These are phyloP conservation scores for Yarrowia keelungensis DNA, from an alignment of 805 yeast genomes.

Conservation along the genomic window DNA sequence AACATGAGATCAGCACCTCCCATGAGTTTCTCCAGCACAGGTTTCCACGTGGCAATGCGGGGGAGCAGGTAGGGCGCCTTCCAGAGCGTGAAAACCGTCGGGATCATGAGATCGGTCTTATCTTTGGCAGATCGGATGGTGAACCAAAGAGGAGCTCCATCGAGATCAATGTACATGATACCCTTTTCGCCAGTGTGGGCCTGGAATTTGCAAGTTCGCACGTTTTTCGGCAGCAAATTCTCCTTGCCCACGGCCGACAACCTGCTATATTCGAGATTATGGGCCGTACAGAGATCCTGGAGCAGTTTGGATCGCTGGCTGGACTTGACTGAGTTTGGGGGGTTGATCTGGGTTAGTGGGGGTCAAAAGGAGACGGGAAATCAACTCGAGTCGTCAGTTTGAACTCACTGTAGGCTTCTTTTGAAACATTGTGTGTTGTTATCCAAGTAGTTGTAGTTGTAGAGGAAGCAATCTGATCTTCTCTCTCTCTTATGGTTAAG, in stretches of 20 bases:
- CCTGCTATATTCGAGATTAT: slow-evolving; percentile 48
- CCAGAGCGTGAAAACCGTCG: slow-evolving; percentile 78
- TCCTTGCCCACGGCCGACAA: slow-evolving; percentile 43
- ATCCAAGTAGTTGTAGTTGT: not conserved
- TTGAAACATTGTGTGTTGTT: not conserved
- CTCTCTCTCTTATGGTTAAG: not conserved
- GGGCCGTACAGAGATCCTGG: slow-evolving; percentile 53
- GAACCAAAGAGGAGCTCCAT: slow-evolving; percentile 77
- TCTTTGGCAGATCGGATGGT: slow-evolving; percentile 50
- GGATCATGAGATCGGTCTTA: slow-evolving; percentile 62
- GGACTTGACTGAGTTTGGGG: slow-evolving; percentile 78
- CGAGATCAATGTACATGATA: slow-evolving; percentile 66
- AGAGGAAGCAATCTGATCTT: not conserved
- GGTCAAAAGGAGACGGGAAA: too few relatives aligned
- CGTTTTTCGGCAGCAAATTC: slow-evolving; percentile 54
- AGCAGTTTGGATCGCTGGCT: slow-evolving; percentile 72
- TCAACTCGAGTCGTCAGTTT: too few relatives aligned
- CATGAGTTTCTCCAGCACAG: slow-evolving; percentile 71
- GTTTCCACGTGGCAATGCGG: slow-evolving; percentile 69
- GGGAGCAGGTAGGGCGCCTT: slow-evolving; percentile 71
- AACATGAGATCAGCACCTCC: slow-evolving; percentile 72
- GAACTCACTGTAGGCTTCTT: slow-evolving; percentile 56
- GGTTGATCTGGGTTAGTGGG: slow-evolving; percentile 56
- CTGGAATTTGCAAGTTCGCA: slow-evolving; percentile 71
- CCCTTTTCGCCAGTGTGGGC: slow-evolving; percentile 61